These are phyloP conservation scores for Leersia perrieri DNA, from an alignment of 176 grass and related monocot genomes.

Conservation along the genomic window DNA sequence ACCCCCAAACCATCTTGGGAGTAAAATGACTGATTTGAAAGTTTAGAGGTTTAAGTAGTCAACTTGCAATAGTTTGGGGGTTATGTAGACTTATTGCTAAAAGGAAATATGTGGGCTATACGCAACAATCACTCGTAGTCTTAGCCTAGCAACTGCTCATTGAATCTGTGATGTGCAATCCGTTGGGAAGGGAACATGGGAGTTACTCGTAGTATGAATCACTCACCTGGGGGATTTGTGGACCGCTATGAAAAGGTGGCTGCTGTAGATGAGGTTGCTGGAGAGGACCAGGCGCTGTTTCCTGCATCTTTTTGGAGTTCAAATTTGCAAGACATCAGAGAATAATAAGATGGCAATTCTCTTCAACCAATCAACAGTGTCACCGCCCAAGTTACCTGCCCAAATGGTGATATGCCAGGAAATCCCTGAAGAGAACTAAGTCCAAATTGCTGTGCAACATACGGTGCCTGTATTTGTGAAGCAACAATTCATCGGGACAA, in stretches of 20 bases:
- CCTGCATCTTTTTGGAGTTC: constrained; percentile 56
- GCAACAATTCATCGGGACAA: constrained; percentile 12
- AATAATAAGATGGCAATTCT: not conserved
- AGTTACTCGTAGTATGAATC: not conserved
- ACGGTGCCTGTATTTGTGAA: constrained; percentile 55
- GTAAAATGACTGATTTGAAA: no score
- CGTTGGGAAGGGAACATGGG: not conserved
- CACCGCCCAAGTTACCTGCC: constrained; percentile 56
- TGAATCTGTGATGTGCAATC: not conserved
- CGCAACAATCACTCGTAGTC: not conserved
- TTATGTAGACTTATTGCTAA: no score
- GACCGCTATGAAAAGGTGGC: constrained; percentile 57
- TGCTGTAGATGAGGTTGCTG: constrained; percentile 66
- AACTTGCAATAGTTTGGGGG: no score
- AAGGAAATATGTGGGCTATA: not conserved
- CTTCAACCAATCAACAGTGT: constrained; percentile 1
- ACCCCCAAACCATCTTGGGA: no score
- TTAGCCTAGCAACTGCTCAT: not conserved
- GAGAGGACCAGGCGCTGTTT: constrained; percentile 44
- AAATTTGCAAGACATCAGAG: not conserved
- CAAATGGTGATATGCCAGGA: constrained; percentile 71
- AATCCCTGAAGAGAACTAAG: constrained; percentile 79
- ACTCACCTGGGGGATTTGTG: constrained; percentile 71
- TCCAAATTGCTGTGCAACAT: constrained; percentile 70
- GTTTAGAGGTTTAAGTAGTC: no score